A percentile compares a stretch with the other conserved stretches of the same genome.
Conservation (phyloP, 768 basidiomycete genomes). For the Udeniomyces megalosporus region DNA sequence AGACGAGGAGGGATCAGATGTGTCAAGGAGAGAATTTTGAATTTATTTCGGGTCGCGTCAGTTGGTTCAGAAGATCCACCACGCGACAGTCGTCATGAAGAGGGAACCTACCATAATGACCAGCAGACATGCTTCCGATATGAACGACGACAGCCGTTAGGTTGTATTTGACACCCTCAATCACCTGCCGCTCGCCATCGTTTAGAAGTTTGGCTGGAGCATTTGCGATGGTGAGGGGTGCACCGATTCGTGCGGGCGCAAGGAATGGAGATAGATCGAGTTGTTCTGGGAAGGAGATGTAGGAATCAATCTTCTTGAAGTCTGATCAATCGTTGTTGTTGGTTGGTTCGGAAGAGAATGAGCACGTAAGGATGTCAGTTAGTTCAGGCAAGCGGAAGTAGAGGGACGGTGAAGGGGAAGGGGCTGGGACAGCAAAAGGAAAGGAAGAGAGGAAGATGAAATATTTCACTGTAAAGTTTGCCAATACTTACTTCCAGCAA, state of each 20-base stretch:
- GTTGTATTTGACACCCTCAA: slow-evolving; percentile 26
- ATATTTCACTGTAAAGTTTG: too few relatives aligned
- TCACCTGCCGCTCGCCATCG: slow-evolving; percentile 22
- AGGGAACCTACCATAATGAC: slow-evolving; percentile 80
- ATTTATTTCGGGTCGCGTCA: too few relatives aligned
- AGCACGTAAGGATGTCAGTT: neutral
- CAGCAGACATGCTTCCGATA: slow-evolving; percentile 75
- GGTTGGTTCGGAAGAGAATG: neutral
- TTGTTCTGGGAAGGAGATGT: slow-evolving; percentile 70
- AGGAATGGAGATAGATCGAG: slow-evolving; percentile 75
- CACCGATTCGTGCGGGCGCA: slow-evolving; percentile 41
- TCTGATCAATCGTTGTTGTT: slow-evolving; percentile 43
- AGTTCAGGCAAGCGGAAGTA: neutral
- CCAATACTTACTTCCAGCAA: slow-evolving; percentile 9
- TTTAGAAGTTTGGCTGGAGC: slow-evolving; percentile 19
- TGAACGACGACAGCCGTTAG: slow-evolving; percentile 58
- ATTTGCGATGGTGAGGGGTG: slow-evolving; percentile 23
- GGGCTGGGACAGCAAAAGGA: neutral
- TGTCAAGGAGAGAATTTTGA: neutral
- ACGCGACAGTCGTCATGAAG: too few relatives aligned
- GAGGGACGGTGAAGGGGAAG: neutral
- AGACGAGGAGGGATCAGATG: neutral
- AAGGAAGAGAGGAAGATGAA: neutral
- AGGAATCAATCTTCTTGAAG: slow-evolving; percentile 75
- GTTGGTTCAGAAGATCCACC: too few relatives aligned